A percentile compares a stretch with the other conserved stretches of the same genome.
phyloP scores from a whole-genome alignment of 2,329 filamentous ascomycete genomes.

The Trichothecium sympodiale region DNA sequence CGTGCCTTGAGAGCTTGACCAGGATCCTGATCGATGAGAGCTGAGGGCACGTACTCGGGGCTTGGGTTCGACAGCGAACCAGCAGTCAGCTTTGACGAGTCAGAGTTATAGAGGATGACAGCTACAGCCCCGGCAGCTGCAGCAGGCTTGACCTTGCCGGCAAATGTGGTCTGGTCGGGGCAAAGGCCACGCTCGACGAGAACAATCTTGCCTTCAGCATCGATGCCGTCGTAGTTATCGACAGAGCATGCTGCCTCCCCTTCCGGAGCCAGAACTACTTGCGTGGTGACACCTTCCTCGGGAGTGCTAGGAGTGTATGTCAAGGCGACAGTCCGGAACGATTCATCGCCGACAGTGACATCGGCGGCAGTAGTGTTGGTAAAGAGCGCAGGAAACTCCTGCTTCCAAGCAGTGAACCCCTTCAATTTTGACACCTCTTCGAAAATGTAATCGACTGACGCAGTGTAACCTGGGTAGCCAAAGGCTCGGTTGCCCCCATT shows the following conservation, averaged over 20 bases:
- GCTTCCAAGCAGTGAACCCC: constrained; percentile 28
- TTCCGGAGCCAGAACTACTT: constrained; percentile 15
- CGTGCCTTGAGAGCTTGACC: constrained; percentile 16
- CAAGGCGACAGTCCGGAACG: constrained; percentile 14
- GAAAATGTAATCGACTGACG: constrained; percentile 37
- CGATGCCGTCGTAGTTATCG: constrained; percentile 13
- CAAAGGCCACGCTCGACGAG: constrained; percentile 19
- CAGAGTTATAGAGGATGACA: constrained; percentile 19
- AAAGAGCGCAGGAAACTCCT: constrained; percentile 33
- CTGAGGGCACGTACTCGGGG: constrained; percentile 16
- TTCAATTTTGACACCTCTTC: constrained; percentile 29
- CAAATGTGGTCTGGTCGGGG: constrained; percentile 18
- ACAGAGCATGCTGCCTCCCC: constrained; percentile 14
- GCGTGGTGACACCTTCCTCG: constrained; percentile 14
- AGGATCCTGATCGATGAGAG: constrained; percentile 17
- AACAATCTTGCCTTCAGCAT: constrained; percentile 18
- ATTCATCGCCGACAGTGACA: constrained; percentile 18
- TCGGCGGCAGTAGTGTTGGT: constrained; percentile 36
- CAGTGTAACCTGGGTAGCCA: constrained; percentile 35
- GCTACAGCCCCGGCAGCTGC: constrained; percentile 17
- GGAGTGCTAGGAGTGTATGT: constrained; percentile 19
- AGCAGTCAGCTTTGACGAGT: constrained; percentile 16
- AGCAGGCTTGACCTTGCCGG: constrained; percentile 17
- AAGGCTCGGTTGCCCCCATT: constrained; percentile 44
- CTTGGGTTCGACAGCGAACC: constrained; percentile 15